Percentiles rank a stretch among this genome's conserved stretches.
phyloP scores from a whole-genome alignment of 345 rosid species.

The Fremontodendron californicum region DNA sequence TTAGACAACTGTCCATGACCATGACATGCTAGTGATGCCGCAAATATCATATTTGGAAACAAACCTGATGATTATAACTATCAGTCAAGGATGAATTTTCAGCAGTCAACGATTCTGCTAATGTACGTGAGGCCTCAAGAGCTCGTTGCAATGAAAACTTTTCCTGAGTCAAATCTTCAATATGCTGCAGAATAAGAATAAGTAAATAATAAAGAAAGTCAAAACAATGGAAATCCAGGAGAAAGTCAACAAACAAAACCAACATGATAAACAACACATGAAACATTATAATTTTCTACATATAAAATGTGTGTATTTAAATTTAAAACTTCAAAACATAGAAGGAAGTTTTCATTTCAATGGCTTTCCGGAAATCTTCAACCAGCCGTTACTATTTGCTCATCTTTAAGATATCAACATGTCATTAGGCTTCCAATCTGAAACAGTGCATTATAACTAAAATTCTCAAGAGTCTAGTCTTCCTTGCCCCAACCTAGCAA shows the following conservation, averaged over 20 bases:
- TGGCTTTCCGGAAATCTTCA: not conserved
- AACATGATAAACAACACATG: not conserved
- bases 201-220: not conserved
- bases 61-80: conserved; percentile 91
- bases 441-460: not conserved
- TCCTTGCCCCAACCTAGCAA: not conserved
- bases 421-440: not conserved
- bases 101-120: conserved; percentile 91
- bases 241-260: not conserved
- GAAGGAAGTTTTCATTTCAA: not conserved
- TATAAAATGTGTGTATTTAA: not conserved
- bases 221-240: conserved; percentile 6
- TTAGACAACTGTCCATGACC: not conserved
- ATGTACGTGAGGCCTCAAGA: conserved; percentile 84
- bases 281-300: not conserved
- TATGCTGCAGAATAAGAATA: conserved; percentile 55
- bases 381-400: not conserved
- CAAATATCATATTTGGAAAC: conserved; percentile 10
- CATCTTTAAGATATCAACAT: conserved; percentile 1
- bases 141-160: conserved; percentile 94
- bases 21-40: not conserved
- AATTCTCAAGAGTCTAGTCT: not conserved
- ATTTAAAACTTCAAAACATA: not conserved
- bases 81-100: conserved; percentile 95
- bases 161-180: conserved; percentile 97